A percentile compares a stretch with the other conserved stretches of the same genome.
These are phyloP conservation scores for Mayamaea pseudoterrestris DNA, from an alignment of 108 stramenopile genomes.

Conservation along the genomic window DNA sequence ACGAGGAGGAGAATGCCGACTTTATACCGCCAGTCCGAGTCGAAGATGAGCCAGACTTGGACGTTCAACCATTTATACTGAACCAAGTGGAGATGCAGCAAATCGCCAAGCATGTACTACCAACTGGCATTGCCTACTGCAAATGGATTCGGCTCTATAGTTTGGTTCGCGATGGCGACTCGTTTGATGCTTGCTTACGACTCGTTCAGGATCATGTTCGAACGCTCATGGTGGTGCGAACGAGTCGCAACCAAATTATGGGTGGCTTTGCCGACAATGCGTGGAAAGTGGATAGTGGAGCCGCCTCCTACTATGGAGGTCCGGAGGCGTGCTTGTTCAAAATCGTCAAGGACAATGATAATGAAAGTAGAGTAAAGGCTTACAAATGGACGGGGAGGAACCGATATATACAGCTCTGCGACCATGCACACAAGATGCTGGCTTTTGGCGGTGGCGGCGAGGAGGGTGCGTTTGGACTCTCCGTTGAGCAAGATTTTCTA, in stretches of 20 bases:
- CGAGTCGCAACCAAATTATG: constrained; percentile 48
- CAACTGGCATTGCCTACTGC: constrained; percentile 49
- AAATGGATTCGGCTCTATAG: constrained; percentile 74
- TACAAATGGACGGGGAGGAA: constrained; percentile 80
- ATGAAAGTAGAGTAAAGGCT: too few relatives aligned
- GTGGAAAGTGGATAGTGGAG: constrained; percentile 35
- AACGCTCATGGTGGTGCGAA: constrained; percentile 63
- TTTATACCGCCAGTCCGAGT: constrained; percentile 11
- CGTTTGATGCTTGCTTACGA: constrained; percentile 67
- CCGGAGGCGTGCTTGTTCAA: constrained; percentile 52
- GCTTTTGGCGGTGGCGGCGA: constrained; percentile 85
- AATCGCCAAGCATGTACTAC: constrained; percentile 44
- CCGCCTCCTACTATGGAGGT: constrained; percentile 47
- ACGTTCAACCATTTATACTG: constrained; percentile 16
- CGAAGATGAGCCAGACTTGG: constrained; percentile 5
- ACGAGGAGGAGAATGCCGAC: constrained; percentile 4
- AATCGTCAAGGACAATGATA: background rate
- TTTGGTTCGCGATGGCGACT: constrained; percentile 71
- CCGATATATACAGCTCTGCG: constrained; percentile 77
- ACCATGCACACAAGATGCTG: constrained; percentile 34
- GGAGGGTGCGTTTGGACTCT: constrained; percentile 76
- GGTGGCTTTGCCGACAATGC: constrained; percentile 72
- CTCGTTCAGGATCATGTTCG: constrained; percentile 29
- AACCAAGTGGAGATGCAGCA: constrained; percentile 26
- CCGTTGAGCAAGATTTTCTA: constrained; percentile 79